Base-by-base conservation (phyloP, 1,284 basidiomycete species). In the Trametes versicolor region DNA sequence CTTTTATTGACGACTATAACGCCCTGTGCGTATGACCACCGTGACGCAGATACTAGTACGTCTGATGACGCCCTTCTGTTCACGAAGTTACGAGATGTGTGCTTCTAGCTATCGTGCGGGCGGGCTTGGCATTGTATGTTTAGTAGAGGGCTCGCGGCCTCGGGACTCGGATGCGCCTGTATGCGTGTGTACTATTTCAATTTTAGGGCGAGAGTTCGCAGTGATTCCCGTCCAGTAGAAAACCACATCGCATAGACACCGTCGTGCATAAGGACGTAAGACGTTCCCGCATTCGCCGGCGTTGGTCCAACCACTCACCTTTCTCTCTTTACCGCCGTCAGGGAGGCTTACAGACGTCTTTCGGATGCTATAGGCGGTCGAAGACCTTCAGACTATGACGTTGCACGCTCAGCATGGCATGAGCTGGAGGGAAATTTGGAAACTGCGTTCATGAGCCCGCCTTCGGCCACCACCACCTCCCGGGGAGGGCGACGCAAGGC, bases 51-150 rank as follows among this genome's bases (percentile, higher is more conserved):
- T 54, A 23, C 19, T 43, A 49, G 36, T 32, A 32, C 34, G 15
- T 34, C n/a, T 52, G 61, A 27, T 56, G 60, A 56, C 19, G 23
- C 27, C 27, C 12, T 41, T 23, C 23, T 49, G 45, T 61, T n/a
- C 23, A 27, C 36, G 29, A 8, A 32, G 29, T 54, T 49, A 61
- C 51, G 52, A 58, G 34, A 49, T 6, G 15, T 21, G 47, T 39
- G 60, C 37, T 62, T 62, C 54, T 58, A 52, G 57, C 43, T 41
- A 29, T 49, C 34, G 55, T 37, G 7, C 47, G n/a, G 52, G n/a
- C 19, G 49, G 52, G 52, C 53, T 50, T 41, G 45, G 53, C 36
- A 27, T 12, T 50, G 53, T 55, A 43, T 34, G 47, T 41, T 23
- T 8, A 12, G 36, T 17, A 43, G 41, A 43, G 19, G 41, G 17